Conservation (phyloP, 257 asterid species). For the Solanum chilense region DNA sequence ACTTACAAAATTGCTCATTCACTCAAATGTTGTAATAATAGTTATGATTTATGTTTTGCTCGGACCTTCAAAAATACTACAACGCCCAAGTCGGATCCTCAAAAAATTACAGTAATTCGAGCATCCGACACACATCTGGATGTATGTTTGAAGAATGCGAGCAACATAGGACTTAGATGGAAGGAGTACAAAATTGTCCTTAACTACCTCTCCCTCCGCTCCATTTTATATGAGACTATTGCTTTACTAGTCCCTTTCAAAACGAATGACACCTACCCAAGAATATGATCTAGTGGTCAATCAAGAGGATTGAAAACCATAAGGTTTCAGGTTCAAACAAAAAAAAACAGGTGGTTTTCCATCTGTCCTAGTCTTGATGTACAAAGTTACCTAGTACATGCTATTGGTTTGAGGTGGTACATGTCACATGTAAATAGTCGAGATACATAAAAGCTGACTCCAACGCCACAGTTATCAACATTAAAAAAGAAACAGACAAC, state of each 20-base stretch:
- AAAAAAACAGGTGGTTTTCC: not conserved
- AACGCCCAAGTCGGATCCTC: not conserved
- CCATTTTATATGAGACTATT: not conserved
- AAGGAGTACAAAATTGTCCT: not conserved
- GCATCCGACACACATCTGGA: not conserved
- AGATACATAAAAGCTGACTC: not conserved
- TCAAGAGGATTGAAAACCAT: not conserved
- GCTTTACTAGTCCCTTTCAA: not conserved
- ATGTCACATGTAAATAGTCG: not conserved
- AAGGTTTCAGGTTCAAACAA: not conserved
- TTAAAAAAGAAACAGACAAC: not conserved
- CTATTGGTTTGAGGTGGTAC: not conserved
- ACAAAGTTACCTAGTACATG: not conserved
- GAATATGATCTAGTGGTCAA: not conserved
- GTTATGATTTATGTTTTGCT: not conserved
- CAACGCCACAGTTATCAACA: not conserved
- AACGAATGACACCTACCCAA: not conserved
- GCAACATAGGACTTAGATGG: not conserved
- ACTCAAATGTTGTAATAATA: not conserved
- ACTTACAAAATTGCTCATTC: not conserved
- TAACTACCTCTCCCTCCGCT: not conserved
- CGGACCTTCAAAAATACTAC: not conserved
- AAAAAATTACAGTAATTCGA: not conserved
- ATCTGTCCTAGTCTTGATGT: not conserved
- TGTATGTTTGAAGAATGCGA: not conserved